phyloP scores from a whole-genome alignment of 1,284 basidiomycete species.

The Bjerkandera adusta region DNA sequence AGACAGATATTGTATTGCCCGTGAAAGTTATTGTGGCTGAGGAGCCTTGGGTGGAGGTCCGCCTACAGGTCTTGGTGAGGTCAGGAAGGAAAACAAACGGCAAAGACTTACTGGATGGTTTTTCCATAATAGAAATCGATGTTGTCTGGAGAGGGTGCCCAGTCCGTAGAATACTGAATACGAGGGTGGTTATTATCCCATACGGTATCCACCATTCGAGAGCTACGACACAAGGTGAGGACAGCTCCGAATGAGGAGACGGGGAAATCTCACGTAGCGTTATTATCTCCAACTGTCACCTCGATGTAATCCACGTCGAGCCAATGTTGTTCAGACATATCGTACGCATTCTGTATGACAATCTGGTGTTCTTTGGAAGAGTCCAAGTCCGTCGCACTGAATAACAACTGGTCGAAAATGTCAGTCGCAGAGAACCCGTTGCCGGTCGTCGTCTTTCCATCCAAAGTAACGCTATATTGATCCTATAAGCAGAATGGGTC shows the following conservation, averaged over 20 bases:
- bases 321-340: not conserved
- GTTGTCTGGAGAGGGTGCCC: conserved; percentile 10
- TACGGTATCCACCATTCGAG: not conserved
- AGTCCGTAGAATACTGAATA: conserved; percentile 8
- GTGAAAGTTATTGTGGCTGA: conserved; percentile 9
- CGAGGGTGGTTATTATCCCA: conserved; percentile 1
- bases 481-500: conserved; percentile 2
- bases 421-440: conserved; percentile 2
- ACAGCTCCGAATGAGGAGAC: no score
- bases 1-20: conserved; percentile 11
- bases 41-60: conserved; percentile 6
- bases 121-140: conserved; percentile 6
- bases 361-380: conserved; percentile 7
- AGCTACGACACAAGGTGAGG: no score
- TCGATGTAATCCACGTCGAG: conserved; percentile 13
- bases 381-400: not conserved
- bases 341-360: conserved; percentile 9
- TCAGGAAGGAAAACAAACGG: not conserved
- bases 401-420: conserved; percentile 4
- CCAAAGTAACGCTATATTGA: conserved; percentile 7
- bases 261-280: conserved; percentile 2
- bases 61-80: conserved; percentile 1
- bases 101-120: conserved; percentile 13
- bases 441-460: not conserved
- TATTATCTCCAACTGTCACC: conserved; percentile 13